Conservation (phyloP, 2,329 filamentous ascomycete species). For the Beauveria rudraprayagi region DNA sequence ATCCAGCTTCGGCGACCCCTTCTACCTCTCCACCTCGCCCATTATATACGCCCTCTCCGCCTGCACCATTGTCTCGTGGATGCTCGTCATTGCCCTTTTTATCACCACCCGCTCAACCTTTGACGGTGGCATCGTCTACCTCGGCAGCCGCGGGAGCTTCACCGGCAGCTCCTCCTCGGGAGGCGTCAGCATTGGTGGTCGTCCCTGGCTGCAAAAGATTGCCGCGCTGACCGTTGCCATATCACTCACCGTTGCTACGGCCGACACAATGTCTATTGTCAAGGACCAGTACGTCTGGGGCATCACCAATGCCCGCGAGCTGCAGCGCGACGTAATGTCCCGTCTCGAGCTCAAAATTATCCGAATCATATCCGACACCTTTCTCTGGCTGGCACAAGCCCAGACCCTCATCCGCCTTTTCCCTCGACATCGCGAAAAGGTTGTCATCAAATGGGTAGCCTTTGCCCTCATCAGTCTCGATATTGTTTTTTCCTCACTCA, state of each 20-base stretch:
- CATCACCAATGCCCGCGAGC: slow-evolving; percentile 65
- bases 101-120: slow-evolving; percentile 93
- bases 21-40: slow-evolving; percentile 88
- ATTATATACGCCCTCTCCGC: slow-evolving; percentile 89
- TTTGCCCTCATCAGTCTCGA: slow-evolving; percentile 90
- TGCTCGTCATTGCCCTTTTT: slow-evolving; percentile 86
- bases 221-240: slow-evolving; percentile 67
- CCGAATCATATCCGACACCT: slow-evolving; percentile 88
- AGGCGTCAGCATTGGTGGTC: slow-evolving; percentile 77
- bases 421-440: slow-evolving; percentile 91
- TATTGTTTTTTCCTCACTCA: slow-evolving; percentile 81
- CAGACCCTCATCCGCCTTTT: slow-evolving; percentile 95
- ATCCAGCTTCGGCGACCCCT: slow-evolving; percentile 71
- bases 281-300: slow-evolving; percentile 72
- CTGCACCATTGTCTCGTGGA: slow-evolving; percentile 83
- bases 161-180: slow-evolving; percentile 72
- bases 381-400: slow-evolving; percentile 94
- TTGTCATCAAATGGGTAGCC: slow-evolving; percentile 97
- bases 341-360: slow-evolving; percentile 83
- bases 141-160: slow-evolving; percentile 76
- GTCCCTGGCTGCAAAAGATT: slow-evolving; percentile 88
- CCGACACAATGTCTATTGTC: slow-evolving; percentile 81
- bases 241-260: slow-evolving; percentile 87
- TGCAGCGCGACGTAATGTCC: slow-evolving; percentile 74
- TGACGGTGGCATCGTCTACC: slow-evolving; percentile 72